These are phyloP conservation scores for Bacterosira constricta DNA, from an alignment of 108 stramenopile genomes.

Conservation along the genomic window DNA sequence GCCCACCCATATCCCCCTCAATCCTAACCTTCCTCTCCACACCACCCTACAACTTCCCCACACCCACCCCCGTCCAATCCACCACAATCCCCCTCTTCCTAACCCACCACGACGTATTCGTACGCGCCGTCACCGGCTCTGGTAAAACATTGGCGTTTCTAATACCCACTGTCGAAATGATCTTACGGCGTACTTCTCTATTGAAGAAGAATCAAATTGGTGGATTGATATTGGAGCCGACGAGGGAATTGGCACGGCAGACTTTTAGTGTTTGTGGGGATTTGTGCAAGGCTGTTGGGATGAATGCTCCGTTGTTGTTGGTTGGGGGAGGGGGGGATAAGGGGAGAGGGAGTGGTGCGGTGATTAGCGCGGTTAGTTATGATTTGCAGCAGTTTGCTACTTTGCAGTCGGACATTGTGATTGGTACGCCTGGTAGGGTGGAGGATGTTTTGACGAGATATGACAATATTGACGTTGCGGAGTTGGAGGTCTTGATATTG, in stretches of 20 bases:
- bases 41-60: constrained; percentile 65
- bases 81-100: constrained; percentile 96
- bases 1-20: constrained; percentile 57
- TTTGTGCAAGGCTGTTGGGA: constrained; percentile 53
- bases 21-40: constrained; percentile 61
- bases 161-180: constrained; percentile 91
- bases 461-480: constrained; percentile 72
- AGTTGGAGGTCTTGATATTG: constrained; percentile 90
- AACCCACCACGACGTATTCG: constrained; percentile 95
- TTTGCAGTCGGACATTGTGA: constrained; percentile 83
- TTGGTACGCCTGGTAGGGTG: constrained; percentile 96
- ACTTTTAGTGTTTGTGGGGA: constrained; percentile 75
- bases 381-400: constrained; percentile 75
- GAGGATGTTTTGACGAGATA: constrained; percentile 91
- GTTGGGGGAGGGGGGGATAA: constrained; percentile 69
- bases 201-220: constrained; percentile 69
- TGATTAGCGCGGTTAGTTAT: constrained; percentile 72
- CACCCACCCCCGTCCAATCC: constrained; percentile 92
- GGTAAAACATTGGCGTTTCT: constrained; percentile 99
- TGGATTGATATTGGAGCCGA: constrained; percentile 89
- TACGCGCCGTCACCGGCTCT: constrained; percentile 95
- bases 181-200: constrained; percentile 59
- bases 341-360: constrained; percentile 2
- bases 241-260: constrained; percentile 95
- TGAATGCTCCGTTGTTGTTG: constrained; percentile 70